Evolutionary conservation across 257 asterid genomes (phyloP).

Genomic region (Primulina eburnea): DNA sequence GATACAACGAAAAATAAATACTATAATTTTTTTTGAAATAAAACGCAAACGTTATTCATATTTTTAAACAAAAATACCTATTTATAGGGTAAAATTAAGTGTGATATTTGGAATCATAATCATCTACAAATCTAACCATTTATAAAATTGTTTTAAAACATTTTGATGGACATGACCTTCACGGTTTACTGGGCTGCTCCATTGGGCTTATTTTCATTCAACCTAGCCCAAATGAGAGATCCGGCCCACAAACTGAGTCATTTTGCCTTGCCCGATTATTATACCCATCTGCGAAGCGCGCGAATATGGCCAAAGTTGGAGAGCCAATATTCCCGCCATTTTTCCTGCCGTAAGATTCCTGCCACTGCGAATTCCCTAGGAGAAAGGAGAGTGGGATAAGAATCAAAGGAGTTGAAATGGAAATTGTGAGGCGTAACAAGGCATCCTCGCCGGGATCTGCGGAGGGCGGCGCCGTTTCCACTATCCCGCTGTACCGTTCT

Average conservation of each 20-base stretch:
- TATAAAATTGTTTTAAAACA: too few relatives aligned
- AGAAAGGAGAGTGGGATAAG: background rate
- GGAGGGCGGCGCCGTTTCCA: conserved; percentile 29
- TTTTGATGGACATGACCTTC: background rate
- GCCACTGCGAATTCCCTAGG: background rate
- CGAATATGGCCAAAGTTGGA: background rate
- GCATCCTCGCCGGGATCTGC: conserved; percentile 30
- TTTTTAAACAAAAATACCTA: too few relatives aligned
- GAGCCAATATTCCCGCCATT: conserved; percentile 50
- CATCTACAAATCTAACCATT: too few relatives aligned
- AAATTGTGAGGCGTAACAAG: conserved; percentile 52
- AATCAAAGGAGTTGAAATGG: conserved; percentile 38
- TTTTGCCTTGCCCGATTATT: background rate
- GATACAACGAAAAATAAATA: too few relatives aligned
- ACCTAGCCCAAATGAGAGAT: background rate
- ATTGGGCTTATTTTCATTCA: too few relatives aligned
- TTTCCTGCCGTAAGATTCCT: background rate
- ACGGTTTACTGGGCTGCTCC: background rate
- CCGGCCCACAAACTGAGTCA: too few relatives aligned
- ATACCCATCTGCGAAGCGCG: background rate
- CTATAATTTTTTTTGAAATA: too few relatives aligned
- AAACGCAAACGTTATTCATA: too few relatives aligned
- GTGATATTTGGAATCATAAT: too few relatives aligned
- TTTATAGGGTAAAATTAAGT: too few relatives aligned
- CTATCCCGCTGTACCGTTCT: conserved; percentile 70